Base-by-base conservation (phyloP, 345 rosid genomes). In the Trapa bicornis region DNA sequence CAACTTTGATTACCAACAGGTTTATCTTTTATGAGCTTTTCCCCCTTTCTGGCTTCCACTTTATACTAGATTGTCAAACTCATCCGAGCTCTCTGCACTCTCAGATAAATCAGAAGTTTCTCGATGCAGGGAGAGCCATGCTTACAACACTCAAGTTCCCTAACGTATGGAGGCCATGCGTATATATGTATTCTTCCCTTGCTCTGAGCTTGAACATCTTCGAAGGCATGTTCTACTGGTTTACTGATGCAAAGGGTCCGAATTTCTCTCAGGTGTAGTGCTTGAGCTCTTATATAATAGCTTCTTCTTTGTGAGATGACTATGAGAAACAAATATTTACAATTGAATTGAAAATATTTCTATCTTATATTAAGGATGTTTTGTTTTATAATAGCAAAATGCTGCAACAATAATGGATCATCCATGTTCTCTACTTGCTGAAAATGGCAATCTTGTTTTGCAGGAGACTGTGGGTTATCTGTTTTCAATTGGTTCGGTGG, bases 211-310 rank as follows among this genome's bases (percentile, higher is more conserved):
- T 94, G 39, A 83, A 91, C 69, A 83, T 91, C 69, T 81, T 79
- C 1, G 97, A 94, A 75, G 99, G 99, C n/a, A 80, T 87, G 84
- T 92, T 89, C 82, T 89, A 85, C 69, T 92, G 96, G 95, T 85
- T 75, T 67, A 92, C 96, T 17, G 96, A 92, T 74, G 77, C 96
- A 42, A 76, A 85, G 63, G 80, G 96, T 5, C 96, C 96, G 41
- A 73, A 79, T 54, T 89, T 92, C 73, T 86, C 97, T 14, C 85
- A 94, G 96, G 97, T 90, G 81, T 35, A 16, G 29, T 22, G 29
- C 29, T 22, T 58, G 65, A 67, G 36, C 37, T 61, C 68, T 1
- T 35, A 47, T 37, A 60, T 0, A 13, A 1, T n/a, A 41, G 32
- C 69, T 57, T 65, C 43, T 43, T 6, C 12, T 53, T 47, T 36